phyloP scores from a whole-genome alignment of 179 eudicot genomes.

The Nepenthes alata region DNA sequence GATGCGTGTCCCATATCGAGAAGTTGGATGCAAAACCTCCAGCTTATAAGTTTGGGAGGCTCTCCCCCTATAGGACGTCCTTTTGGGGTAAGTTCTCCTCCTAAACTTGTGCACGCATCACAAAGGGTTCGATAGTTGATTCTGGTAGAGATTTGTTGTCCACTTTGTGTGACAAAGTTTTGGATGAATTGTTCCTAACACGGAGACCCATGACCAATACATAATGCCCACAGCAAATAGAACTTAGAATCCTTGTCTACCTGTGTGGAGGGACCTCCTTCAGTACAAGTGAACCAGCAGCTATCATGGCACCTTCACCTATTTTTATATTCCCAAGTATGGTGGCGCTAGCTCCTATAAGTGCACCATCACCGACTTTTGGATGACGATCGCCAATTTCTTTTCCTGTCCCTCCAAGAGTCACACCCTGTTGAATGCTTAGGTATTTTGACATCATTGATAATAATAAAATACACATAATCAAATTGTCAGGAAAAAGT shows the following conservation, averaged over 20 bases:
- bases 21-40: too few relatives aligned
- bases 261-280: slow-evolving; percentile 52
- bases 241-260: slow-evolving; percentile 12
- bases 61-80: too few relatives aligned
- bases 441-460: background rate
- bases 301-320: slow-evolving; percentile 65
- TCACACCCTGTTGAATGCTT: slow-evolving; percentile 36
- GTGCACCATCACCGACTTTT: slow-evolving; percentile 53
- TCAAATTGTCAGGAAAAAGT: too few relatives aligned
- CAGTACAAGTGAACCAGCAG: slow-evolving; percentile 54
- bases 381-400: slow-evolving; percentile 58
- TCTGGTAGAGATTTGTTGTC: too few relatives aligned
- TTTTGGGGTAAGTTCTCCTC: too few relatives aligned
- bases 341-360: slow-evolving; percentile 55
- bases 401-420: slow-evolving; percentile 58
- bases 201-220: background rate
- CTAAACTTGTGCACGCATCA: too few relatives aligned
- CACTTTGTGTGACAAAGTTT: too few relatives aligned
- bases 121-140: too few relatives aligned
- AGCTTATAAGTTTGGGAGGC: too few relatives aligned
- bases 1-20: too few relatives aligned
- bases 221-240: background rate
- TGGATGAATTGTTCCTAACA: too few relatives aligned
- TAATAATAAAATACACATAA: too few relatives aligned
- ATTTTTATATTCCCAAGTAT: slow-evolving; percentile 47